Conservation (phyloP, 2,329 filamentous ascomycete genomes). For the Calonectria pseudoturangicola region DNA sequence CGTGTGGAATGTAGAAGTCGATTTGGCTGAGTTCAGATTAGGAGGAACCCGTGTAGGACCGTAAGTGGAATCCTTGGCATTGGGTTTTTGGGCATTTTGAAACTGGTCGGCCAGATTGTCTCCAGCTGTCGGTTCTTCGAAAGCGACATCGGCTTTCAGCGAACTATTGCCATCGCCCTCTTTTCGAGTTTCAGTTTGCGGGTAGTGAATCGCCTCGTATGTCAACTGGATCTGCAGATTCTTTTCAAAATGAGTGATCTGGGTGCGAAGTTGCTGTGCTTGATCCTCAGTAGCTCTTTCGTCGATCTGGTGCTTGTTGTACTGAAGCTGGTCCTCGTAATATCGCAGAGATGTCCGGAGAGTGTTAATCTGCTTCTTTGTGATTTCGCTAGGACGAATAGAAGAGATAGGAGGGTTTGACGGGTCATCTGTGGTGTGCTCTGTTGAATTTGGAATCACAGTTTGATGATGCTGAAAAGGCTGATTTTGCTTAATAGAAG, state of each 20-base stretch:
- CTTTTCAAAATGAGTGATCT: constrained; percentile 70
- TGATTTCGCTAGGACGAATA: constrained; percentile 77
- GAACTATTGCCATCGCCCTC: constrained; percentile 43
- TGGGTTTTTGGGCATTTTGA: constrained; percentile 12
- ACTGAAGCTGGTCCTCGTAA: constrained; percentile 75
- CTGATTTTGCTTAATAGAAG: constrained; percentile 37
- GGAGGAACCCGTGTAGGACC: constrained; percentile 45
- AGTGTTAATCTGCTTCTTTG: constrained; percentile 72
- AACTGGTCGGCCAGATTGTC: constrained; percentile 32
- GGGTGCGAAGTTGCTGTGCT: constrained; percentile 63
- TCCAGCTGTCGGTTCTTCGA: constrained; percentile 23
- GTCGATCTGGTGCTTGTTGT: constrained; percentile 79
- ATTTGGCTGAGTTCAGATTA: constrained; percentile 57
- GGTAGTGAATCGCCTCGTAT: constrained; percentile 66
- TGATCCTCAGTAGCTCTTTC: constrained; percentile 69
- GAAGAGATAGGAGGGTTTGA: constrained; percentile 71
- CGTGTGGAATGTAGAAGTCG: constrained; percentile 44
- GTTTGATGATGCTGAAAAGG: constrained; percentile 40
- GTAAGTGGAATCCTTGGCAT: constrained; percentile 20
- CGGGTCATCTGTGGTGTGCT: neutral
- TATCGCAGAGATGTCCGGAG: constrained; percentile 73
- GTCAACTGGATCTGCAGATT: constrained; percentile 66
- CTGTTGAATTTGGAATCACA: neutral
- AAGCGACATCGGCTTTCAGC: constrained; percentile 12
- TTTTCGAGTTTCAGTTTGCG: constrained; percentile 57